phyloP scores from a whole-genome alignment of 2,329 filamentous ascomycete genomes.

The Cucurbitaria berberidis region DNA sequence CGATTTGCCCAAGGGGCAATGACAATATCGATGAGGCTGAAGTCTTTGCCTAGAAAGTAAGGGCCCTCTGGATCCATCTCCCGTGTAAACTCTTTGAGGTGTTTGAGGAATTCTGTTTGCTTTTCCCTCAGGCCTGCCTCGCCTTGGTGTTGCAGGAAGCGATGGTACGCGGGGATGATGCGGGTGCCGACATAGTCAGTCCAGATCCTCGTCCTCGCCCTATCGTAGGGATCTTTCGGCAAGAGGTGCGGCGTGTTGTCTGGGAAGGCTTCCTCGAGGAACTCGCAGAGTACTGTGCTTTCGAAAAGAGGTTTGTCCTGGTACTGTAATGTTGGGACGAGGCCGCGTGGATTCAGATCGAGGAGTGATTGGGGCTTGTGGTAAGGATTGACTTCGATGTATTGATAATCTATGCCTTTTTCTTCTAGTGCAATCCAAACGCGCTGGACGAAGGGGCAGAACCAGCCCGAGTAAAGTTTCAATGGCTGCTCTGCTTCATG shows the following conservation, averaged over 20 bases:
- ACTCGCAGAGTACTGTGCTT: slow-evolving; percentile 75
- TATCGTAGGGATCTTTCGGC: slow-evolving; percentile 67
- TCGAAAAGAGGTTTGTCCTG: slow-evolving; percentile 70
- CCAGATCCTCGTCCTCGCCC: slow-evolving; percentile 73
- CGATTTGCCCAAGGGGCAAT: slow-evolving; percentile 76
- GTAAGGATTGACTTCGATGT: slow-evolving; percentile 74
- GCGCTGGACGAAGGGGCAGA: slow-evolving; percentile 72
- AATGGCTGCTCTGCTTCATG: slow-evolving; percentile 55
- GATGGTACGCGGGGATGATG: slow-evolving; percentile 73
- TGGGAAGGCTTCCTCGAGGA: slow-evolving; percentile 73
- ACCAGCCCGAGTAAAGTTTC: slow-evolving; percentile 77
- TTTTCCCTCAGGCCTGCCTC: slow-evolving; percentile 55
- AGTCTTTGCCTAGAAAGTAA: slow-evolving; percentile 69
- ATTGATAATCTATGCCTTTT: slow-evolving; percentile 75
- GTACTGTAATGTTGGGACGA: slow-evolving; percentile 72
- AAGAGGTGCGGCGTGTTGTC: slow-evolving; percentile 60
- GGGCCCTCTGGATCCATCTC: slow-evolving; percentile 69
- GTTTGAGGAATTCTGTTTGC: slow-evolving; percentile 62
- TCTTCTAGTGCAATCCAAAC: slow-evolving; percentile 76
- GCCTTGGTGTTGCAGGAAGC: slow-evolving; percentile 55
- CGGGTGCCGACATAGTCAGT: slow-evolving; percentile 72
- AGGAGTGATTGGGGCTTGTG: slow-evolving; percentile 72
- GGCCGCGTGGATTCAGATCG: slow-evolving; percentile 73
- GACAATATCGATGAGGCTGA: slow-evolving; percentile 73
- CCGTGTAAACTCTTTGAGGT: slow-evolving; percentile 65